Evolutionary conservation across 2,329 filamentous ascomycete genomes (phyloP).

Genomic region (Trichoderma sp.): DNA sequence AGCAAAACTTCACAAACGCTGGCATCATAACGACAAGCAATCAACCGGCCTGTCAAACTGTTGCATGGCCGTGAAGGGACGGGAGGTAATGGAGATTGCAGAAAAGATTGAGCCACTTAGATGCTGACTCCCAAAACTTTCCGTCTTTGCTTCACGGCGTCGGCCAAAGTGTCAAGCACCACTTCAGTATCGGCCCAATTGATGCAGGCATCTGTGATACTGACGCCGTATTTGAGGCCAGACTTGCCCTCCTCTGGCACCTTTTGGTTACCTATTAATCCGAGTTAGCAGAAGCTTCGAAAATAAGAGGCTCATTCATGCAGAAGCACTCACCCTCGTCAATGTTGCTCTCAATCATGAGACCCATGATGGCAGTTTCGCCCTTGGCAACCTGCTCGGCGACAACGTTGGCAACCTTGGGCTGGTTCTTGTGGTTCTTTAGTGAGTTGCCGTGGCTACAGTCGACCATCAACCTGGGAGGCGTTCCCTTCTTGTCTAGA

Average conservation of each 20-base stretch:
- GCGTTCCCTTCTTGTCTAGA: slow-evolving; percentile 69
- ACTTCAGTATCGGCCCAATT: slow-evolving; percentile 84
- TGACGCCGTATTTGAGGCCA: slow-evolving; percentile 87
- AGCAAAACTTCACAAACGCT: not conserved
- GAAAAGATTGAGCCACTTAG: not conserved
- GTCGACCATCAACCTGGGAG: slow-evolving; percentile 87
- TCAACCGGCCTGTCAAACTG: not conserved
- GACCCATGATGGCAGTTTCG: slow-evolving; percentile 85
- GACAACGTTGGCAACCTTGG: slow-evolving; percentile 78
- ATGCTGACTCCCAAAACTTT: slow-evolving; percentile 33
- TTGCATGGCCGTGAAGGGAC: not conserved
- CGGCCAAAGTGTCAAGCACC: slow-evolving; percentile 73
- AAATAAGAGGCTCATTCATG: not conserved
- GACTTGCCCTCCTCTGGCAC: slow-evolving; percentile 81
- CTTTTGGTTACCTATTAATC: slow-evolving; percentile 71
- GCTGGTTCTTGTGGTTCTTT: slow-evolving; percentile 97
- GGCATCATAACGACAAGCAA: not conserved
- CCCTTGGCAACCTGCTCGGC: slow-evolving; percentile 82
- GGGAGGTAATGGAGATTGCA: not conserved
- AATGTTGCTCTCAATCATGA: slow-evolving; percentile 99
- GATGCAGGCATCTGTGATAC: slow-evolving; percentile 97
- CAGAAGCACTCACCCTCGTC: slow-evolving; percentile 64
- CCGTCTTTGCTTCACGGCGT: slow-evolving; percentile 73
- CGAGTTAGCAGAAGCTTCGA: slow-evolving; percentile 28
- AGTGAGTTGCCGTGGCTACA: slow-evolving; percentile 95